A percentile compares a stretch with the other conserved stretches of the same genome.
These are phyloP conservation scores for Aspergillus ochraceoroseus DNA, from an alignment of 2,329 filamentous ascomycete genomes.

Conservation along the genomic window DNA sequence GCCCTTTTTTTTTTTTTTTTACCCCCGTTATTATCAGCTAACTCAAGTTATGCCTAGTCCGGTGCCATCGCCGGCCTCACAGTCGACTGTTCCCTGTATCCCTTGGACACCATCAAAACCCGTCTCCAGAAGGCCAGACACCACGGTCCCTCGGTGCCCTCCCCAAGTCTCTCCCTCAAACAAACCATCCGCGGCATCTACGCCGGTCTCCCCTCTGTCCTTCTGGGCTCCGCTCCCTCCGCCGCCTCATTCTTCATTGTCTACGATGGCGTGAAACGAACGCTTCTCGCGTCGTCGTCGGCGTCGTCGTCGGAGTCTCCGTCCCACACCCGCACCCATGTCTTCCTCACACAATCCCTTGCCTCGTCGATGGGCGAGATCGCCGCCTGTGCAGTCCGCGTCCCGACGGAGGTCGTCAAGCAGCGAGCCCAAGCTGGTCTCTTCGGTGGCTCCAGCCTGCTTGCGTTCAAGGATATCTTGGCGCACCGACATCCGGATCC, in stretches of 20 bases:
- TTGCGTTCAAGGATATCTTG: conserved; percentile 67
- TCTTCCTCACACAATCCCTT: conserved; percentile 64
- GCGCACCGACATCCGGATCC: conserved; percentile 41
- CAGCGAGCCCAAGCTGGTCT: conserved; percentile 88
- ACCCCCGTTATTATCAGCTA: neutral
- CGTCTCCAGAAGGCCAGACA: conserved; percentile 65
- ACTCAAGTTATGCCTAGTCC: conserved; percentile 58
- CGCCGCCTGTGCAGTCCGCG: conserved; percentile 83
- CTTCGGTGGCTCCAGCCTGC: conserved; percentile 64
- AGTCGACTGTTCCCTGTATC: conserved; percentile 93
- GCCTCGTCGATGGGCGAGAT: conserved; percentile 84
- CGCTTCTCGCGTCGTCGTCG: conserved; percentile 39
- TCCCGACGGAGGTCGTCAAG: conserved; percentile 96
- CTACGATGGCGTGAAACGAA: conserved; percentile 70
- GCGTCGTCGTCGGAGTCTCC: too few relatives aligned
- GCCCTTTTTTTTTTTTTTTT: too few relatives aligned
- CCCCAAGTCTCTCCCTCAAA: conserved; percentile 64
- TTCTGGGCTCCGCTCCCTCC: conserved; percentile 87
- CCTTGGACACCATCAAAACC: conserved; percentile 97
- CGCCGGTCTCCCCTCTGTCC: conserved; percentile 79
- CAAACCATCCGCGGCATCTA: conserved; percentile 92
- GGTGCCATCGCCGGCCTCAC: conserved; percentile 90
- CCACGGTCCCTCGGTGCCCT: conserved; percentile 58
- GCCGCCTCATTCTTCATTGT: conserved; percentile 97
- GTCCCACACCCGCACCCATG: conserved; percentile 31